A percentile compares a stretch with the other conserved stretches of the same genome.
Evolutionary conservation across 495 filamentous ascomycete genomes (phyloP).

Genomic region (Monascus purpureus): DNA sequence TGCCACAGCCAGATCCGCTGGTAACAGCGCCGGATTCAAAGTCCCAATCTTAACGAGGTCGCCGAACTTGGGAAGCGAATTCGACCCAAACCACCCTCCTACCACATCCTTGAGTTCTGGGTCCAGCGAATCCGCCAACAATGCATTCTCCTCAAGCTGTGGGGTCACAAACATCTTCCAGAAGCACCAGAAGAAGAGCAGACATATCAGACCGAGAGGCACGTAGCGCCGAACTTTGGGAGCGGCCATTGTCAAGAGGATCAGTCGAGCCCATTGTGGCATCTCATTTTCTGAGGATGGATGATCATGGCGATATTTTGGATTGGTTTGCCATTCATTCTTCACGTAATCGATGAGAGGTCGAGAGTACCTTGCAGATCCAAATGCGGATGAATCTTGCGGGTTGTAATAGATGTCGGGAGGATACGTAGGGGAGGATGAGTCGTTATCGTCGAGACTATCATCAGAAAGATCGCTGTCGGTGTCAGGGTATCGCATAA

Average conservation of each 20-base stretch:
- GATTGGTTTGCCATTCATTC: slow-evolving; percentile 30
- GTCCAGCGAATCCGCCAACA: slow-evolving; percentile 23
- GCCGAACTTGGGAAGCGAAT: slow-evolving; percentile 31
- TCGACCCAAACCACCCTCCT: slow-evolving; percentile 34
- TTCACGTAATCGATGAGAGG: slow-evolving; percentile 32
- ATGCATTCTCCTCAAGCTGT: slow-evolving; percentile 21
- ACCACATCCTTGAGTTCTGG: slow-evolving; percentile 14
- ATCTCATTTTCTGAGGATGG: slow-evolving; percentile 10
- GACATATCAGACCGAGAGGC: slow-evolving; percentile 25
- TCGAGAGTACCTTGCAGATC: slow-evolving; percentile 9
- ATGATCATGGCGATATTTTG: slow-evolving; percentile 12
- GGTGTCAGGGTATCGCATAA: slow-evolving; percentile 1
- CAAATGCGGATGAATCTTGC: slow-evolving; percentile 1
- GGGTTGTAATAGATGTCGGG: slow-evolving; percentile 1
- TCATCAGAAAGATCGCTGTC: slow-evolving; percentile 12
- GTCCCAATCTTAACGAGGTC: slow-evolving; percentile 31
- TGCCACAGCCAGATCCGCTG: slow-evolving; percentile 5
- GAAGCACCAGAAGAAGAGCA: slow-evolving; percentile 19
- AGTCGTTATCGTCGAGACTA: slow-evolving; percentile 7
- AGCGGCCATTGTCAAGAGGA: slow-evolving; percentile 21
- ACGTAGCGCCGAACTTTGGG: slow-evolving; percentile 35
- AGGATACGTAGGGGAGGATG: no score
- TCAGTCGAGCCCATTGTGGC: slow-evolving; percentile 16
- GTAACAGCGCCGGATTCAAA: slow-evolving; percentile 25
- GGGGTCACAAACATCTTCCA: slow-evolving; percentile 32